Conservation (phyloP, 2,329 filamentous ascomycete species). For the Cryphonectria carpinicola region DNA sequence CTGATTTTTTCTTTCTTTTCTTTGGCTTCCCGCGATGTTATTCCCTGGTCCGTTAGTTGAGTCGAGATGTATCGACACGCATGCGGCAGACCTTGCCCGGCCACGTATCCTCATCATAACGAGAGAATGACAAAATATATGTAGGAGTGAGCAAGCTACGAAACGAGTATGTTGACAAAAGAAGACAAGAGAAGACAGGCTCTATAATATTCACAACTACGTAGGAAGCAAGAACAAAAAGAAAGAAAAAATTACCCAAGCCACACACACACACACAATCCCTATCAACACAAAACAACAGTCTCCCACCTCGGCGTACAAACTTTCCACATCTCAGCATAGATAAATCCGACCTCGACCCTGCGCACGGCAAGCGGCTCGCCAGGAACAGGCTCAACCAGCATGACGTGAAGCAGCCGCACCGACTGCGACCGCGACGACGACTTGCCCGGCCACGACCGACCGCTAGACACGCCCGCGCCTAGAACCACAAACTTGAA, state of each 20-base stretch:
- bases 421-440: no score
- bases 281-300: constrained; percentile 9
- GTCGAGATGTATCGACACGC: not conserved
- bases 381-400: constrained; percentile 1
- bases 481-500: constrained; percentile 7
- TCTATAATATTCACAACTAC: not conserved
- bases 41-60: not conserved
- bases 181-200: not conserved
- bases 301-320: constrained; percentile 11
- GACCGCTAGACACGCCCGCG: not conserved
- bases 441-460: not conserved
- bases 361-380: constrained; percentile 11
- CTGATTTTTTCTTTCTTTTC: no score
- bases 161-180: not conserved
- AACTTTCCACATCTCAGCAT: not conserved
- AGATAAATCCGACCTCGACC: constrained; percentile 10
- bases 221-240: not conserved
- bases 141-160: not conserved
- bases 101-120: not conserved
- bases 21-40: not conserved
- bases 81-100: not conserved
- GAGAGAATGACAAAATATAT: not conserved
- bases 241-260: not conserved
- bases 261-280: no score
- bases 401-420: constrained; percentile 3